Percentiles rank a stretch among this genome's conserved stretches.
phyloP scores from a whole-genome alignment of 2,329 filamentous ascomycete genomes.

The Penicillium sp. region DNA sequence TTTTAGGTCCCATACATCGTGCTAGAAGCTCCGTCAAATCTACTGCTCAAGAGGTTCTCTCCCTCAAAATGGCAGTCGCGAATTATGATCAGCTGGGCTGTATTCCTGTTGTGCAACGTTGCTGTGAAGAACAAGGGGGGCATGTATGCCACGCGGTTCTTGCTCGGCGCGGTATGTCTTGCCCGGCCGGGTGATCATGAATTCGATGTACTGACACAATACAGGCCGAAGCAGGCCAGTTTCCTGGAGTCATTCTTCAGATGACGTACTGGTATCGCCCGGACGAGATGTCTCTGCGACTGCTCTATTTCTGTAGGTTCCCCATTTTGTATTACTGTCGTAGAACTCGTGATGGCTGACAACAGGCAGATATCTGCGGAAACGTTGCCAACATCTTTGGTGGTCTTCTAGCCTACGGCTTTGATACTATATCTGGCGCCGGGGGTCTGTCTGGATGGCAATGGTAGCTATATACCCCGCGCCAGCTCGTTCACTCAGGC shows the following conservation, averaged over 20 bases:
- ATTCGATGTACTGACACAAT: neutral
- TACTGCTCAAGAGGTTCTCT: constrained; percentile 37
- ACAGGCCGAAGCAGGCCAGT: constrained; percentile 47
- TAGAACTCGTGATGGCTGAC: too few relatives aligned
- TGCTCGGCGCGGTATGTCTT: constrained; percentile 43
- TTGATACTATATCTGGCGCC: constrained; percentile 45
- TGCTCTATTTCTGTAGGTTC: constrained; percentile 53
- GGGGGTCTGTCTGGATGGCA: constrained; percentile 38
- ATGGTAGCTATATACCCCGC: constrained; percentile 22
- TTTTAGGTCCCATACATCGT: constrained; percentile 31
- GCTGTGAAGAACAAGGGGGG: constrained; percentile 46
- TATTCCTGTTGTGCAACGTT: constrained; percentile 43
- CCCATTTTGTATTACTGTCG: too few relatives aligned
- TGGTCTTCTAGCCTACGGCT: constrained; percentile 51
- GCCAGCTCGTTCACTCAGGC: neutral
- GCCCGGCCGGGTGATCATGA: accelerated
- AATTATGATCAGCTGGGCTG: constrained; percentile 36
- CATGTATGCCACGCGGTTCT: constrained; percentile 46
- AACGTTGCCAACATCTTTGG: constrained; percentile 50
- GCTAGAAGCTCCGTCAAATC: constrained; percentile 32
- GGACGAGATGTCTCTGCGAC: constrained; percentile 50
- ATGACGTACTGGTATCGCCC: constrained; percentile 55
- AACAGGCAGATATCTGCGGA: constrained; percentile 42
- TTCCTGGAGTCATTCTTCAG: constrained; percentile 49
- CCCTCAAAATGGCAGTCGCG: constrained; percentile 38